Evolutionary conservation across 352 stramenopile genomes (phyloP).

Genomic region (Blastocystis sp.): DNA sequence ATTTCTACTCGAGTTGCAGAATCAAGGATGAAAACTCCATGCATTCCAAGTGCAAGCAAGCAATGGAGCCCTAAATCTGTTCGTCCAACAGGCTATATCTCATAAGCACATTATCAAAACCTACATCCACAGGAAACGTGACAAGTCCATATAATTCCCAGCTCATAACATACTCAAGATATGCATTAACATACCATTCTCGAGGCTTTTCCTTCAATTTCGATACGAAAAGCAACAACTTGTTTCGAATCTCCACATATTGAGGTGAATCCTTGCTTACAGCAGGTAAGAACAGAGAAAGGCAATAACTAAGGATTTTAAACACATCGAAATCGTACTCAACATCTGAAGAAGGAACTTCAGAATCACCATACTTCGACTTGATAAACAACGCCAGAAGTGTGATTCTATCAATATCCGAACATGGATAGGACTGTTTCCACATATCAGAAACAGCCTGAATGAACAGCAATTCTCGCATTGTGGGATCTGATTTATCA

Average conservation of each 20-base stretch:
- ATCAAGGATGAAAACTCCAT: conserved; percentile 46
- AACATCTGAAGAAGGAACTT: neutral
- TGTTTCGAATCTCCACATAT: neutral
- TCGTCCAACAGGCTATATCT: conserved; percentile 24
- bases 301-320: neutral
- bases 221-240: neutral
- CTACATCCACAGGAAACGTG: conserved; percentile 23
- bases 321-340: neutral
- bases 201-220: neutral
- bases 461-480: conserved; percentile 22
- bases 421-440: conserved; percentile 5
- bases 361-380: neutral
- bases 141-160: conserved; percentile 47
- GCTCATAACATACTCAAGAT: conserved; percentile 58
- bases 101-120: neutral
- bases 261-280: neutral
- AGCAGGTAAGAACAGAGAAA: neutral
- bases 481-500: neutral
- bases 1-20: neutral
- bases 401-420: conserved; percentile 26
- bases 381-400: neutral
- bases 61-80: conserved; percentile 27
- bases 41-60: conserved; percentile 22
- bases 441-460: conserved; percentile 24
- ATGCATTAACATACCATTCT: conserved; percentile 47